Evolutionary conservation across 257 asterid genomes (phyloP).

Genomic region (Ligustrum vulgare): DNA sequence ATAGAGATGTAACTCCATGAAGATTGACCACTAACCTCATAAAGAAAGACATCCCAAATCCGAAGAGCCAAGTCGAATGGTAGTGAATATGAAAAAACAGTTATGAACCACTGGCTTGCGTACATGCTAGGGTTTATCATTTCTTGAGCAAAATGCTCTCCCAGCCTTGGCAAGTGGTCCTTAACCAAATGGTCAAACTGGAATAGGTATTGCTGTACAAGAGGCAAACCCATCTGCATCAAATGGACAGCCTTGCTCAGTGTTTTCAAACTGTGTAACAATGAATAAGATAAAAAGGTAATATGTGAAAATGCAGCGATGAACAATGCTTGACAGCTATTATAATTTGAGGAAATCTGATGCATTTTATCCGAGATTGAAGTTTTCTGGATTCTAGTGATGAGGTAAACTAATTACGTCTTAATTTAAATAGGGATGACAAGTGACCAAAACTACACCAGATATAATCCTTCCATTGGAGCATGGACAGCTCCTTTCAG

Average conservation of each 20-base stretch:
- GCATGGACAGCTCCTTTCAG: conserved; percentile 97
- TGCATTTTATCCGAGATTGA: background rate
- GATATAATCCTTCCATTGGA: conserved; percentile 98
- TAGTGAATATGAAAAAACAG: conserved; percentile 90
- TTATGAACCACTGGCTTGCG: conserved; percentile 99
- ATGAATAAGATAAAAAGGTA: background rate
- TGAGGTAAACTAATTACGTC: conserved; percentile 7
- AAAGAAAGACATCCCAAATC: conserved; percentile 97
- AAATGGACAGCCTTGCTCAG: conserved; percentile 22
- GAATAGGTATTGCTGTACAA: conserved; percentile 91
- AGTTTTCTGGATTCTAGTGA: conserved; percentile 8
- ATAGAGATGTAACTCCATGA: conserved; percentile 12
- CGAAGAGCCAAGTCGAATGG: conserved; percentile 97
- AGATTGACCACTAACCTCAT: conserved; percentile 60
- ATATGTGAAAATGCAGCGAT: background rate
- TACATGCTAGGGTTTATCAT: conserved; percentile 99
- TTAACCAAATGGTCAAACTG: conserved; percentile 76
- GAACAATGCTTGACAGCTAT: background rate
- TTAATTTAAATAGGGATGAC: conserved; percentile 9
- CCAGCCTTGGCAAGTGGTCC: conserved; percentile 75
- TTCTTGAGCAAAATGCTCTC: conserved; percentile 84
- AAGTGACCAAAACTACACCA: conserved; percentile 49
- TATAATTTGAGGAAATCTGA: background rate
- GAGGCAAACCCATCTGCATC: conserved; percentile 94
- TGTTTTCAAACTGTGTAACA: conserved; percentile 10